Conservation (phyloP, 352 stramenopile genomes). For the Phytophthora pisi region DNA sequence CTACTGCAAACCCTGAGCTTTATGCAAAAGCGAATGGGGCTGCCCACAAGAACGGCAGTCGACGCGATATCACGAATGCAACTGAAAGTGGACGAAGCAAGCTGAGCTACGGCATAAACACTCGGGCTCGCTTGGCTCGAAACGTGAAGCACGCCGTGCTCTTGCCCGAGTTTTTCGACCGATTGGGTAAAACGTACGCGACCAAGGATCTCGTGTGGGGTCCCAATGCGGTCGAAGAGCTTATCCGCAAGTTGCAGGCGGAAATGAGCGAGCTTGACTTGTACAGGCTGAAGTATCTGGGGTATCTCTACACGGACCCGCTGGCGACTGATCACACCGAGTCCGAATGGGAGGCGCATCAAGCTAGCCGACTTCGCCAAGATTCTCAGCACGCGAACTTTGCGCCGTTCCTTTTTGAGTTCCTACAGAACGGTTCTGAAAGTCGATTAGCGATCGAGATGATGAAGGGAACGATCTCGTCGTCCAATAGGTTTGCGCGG, state of each 20-base stretch:
- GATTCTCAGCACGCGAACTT: slow-evolving; percentile 54
- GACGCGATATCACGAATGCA: slow-evolving; percentile 65
- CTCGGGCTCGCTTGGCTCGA: slow-evolving; percentile 70
- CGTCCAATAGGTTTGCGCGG: slow-evolving; percentile 77
- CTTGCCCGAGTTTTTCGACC: slow-evolving; percentile 88
- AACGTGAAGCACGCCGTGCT: slow-evolving; percentile 83
- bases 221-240: slow-evolving; percentile 67
- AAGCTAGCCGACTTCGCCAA: slow-evolving; percentile 26
- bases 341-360: slow-evolving; percentile 48
- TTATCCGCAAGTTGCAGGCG: slow-evolving; percentile 71
- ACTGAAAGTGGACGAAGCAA: slow-evolving; percentile 75
- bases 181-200: slow-evolving; percentile 69
- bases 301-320: slow-evolving; percentile 83
- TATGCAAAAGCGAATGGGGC: slow-evolving; percentile 44
- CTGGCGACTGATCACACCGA: slow-evolving; percentile 64
- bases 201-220: slow-evolving; percentile 89
- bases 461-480: slow-evolving; percentile 79
- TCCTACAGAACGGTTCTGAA: slow-evolving; percentile 69
- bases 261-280: slow-evolving; percentile 81
- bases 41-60: slow-evolving; percentile 52
- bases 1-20: slow-evolving; percentile 55
- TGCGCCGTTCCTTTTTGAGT: slow-evolving; percentile 76
- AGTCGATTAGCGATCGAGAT: slow-evolving; percentile 70
- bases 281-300: slow-evolving; percentile 80
- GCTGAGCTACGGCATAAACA: slow-evolving; percentile 77